These are phyloP conservation scores for Kodamaea kakaduensis DNA, from an alignment of 805 yeast species.

Conservation along the genomic window DNA sequence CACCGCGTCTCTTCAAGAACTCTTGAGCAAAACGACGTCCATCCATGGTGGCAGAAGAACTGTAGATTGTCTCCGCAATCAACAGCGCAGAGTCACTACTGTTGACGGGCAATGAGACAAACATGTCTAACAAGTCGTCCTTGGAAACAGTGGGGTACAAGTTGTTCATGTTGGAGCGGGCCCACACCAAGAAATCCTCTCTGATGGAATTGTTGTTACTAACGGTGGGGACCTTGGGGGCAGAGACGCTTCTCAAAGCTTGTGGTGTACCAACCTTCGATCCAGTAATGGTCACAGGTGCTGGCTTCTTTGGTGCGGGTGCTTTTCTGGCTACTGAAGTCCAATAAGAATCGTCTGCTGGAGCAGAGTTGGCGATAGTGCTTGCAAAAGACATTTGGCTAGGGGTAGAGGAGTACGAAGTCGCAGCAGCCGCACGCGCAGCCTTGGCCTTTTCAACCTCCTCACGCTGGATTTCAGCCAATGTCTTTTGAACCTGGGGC, in stretches of 20 bases:
- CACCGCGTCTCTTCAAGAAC: conserved; percentile 71
- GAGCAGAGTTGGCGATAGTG: conserved; percentile 26
- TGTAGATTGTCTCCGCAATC: conserved; percentile 87
- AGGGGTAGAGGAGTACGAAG: conserved; percentile 6
- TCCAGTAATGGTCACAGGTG: conserved; percentile 19
- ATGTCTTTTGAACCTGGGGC: conserved; percentile 41
- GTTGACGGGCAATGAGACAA: conserved; percentile 71
- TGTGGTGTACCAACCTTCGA: conserved; percentile 29
- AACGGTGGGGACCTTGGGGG: conserved; percentile 25
- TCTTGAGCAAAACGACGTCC: conserved; percentile 93
- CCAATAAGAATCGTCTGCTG: conserved; percentile 36
- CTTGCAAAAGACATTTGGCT: conserved; percentile 28
- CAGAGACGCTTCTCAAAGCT: conserved; percentile 34
- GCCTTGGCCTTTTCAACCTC: conserved; percentile 44
- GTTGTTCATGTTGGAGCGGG: conserved; percentile 59
- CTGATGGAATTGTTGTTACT: conserved; percentile 19
- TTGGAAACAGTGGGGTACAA: conserved; percentile 72
- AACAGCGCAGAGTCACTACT: conserved; percentile 73
- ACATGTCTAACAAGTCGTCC: conserved; percentile 74
- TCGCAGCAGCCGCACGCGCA: conserved; percentile 17
- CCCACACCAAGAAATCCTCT: conserved; percentile 70
- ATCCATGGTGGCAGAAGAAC: conserved; percentile 85
- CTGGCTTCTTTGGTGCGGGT: conserved; percentile 26
- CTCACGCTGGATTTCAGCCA: conserved; percentile 61
- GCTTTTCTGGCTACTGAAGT: conserved; percentile 37